These are phyloP conservation scores for Ophiostoma himal-ulmi DNA, from an alignment of 2,329 filamentous ascomycete genomes.

Conservation along the genomic window DNA sequence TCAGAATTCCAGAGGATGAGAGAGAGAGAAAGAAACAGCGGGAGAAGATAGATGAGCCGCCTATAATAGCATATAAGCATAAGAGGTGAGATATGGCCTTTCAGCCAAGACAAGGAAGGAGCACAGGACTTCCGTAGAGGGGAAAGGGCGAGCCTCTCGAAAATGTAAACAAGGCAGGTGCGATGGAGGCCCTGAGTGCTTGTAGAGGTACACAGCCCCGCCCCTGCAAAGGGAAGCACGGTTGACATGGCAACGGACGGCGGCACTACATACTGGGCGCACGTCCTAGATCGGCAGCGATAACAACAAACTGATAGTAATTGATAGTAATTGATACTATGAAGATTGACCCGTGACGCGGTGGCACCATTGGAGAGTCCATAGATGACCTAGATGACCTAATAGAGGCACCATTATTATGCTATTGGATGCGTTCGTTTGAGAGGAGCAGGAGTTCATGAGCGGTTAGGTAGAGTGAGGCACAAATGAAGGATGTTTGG, in stretches of 20 bases:
- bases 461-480: not conserved
- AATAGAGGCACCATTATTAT: not conserved
- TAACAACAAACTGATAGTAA: not conserved
- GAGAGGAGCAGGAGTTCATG: not conserved
- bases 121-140: slow-evolving; percentile 1
- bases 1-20: slow-evolving; percentile 22
- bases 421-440: slow-evolving; percentile 4
- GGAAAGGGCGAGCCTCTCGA: slow-evolving; percentile 19
- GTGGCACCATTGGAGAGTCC: slow-evolving; percentile 7
- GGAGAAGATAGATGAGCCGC: not conserved
- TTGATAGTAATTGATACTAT: too few species aligned
- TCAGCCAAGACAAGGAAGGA: not conserved
- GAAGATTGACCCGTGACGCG: slow-evolving; percentile 8
- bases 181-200: slow-evolving; percentile 13
- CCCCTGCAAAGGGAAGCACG: not conserved
- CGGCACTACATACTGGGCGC: slow-evolving; percentile 22
- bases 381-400: not conserved
- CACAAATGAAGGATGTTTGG: not conserved
- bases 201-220: slow-evolving; percentile 17
- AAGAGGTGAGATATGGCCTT: slow-evolving; percentile 4
- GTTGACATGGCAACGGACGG: slow-evolving; percentile 25
- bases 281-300: slow-evolving; percentile 8
- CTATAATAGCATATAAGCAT: not conserved
- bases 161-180: slow-evolving; percentile 28
- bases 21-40: not conserved